phyloP scores from a whole-genome alignment of 495 filamentous ascomycete genomes.

The Mytilinidion resinicola region DNA sequence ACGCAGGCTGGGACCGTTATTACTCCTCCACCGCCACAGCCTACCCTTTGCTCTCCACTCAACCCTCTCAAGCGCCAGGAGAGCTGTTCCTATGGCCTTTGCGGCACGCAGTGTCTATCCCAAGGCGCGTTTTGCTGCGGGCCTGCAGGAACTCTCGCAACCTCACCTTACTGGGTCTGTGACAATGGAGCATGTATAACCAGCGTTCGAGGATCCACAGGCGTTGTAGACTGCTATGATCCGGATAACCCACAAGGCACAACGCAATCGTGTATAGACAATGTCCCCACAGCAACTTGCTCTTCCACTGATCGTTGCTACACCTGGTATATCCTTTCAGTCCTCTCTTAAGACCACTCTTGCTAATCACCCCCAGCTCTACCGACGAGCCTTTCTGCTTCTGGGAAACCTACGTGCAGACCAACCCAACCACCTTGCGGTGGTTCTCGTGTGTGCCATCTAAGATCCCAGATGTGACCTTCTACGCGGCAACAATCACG shows the following conservation, averaged over 20 bases:
- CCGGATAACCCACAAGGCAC: slow-evolving; percentile 18
- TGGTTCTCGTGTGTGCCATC: slow-evolving; percentile 18
- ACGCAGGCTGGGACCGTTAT: slow-evolving; percentile 4
- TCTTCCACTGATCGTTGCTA: slow-evolving; percentile 15
- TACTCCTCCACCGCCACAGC: slow-evolving; percentile 6
- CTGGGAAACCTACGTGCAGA: slow-evolving; percentile 18
- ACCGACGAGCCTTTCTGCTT: slow-evolving; percentile 8
- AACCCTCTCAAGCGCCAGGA: slow-evolving; percentile 9
- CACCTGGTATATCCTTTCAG: slow-evolving; percentile 8
- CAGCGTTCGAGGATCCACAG: slow-evolving; percentile 13
- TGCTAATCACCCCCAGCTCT: background rate
- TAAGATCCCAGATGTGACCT: slow-evolving; percentile 10
- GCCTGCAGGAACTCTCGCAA: slow-evolving; percentile 14
- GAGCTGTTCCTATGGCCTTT: slow-evolving; percentile 10
- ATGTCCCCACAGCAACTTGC: slow-evolving; percentile 7
- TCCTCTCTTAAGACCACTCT: background rate
- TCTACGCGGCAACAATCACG: slow-evolving; percentile 13
- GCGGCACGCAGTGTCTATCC: slow-evolving; percentile 10
- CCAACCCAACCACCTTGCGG: slow-evolving; percentile 10
- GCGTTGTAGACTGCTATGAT: slow-evolving; percentile 21
- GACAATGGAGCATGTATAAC: slow-evolving; percentile 25
- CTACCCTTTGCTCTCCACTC: slow-evolving; percentile 7
- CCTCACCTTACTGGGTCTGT: slow-evolving; percentile 18
- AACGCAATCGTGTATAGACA: slow-evolving; percentile 14
- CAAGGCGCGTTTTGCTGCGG: slow-evolving; percentile 23